Conservation (phyloP, 2,329 filamentous ascomycete genomes). For the Diaporthe ilicicola region DNA sequence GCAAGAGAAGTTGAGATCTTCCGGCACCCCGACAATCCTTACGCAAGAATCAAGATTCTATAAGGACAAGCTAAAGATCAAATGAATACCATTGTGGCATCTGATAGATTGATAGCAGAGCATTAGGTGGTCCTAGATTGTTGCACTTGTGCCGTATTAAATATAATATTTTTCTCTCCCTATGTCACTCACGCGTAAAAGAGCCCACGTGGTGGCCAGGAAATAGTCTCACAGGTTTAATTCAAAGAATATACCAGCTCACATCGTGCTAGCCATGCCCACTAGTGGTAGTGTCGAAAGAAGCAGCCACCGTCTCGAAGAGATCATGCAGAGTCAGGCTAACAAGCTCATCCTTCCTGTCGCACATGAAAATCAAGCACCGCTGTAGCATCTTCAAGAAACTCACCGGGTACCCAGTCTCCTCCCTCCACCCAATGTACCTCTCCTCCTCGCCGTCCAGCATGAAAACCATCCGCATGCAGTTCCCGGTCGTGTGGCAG, state of each 20-base stretch:
- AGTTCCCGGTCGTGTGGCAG: not conserved
- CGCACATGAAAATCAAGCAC: conserved; percentile 15
- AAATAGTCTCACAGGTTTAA: too few relatives aligned
- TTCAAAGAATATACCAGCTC: not conserved
- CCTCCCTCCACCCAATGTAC: not conserved
- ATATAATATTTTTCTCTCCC: too few relatives aligned
- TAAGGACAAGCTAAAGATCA: not conserved
- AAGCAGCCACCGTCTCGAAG: not conserved
- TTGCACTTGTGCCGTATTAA: too few relatives aligned
- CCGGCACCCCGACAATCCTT: conserved; percentile 9
- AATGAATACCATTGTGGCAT: not conserved
- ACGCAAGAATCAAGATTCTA: not conserved
- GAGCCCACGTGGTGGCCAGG: too few relatives aligned
- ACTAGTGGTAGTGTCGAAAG: not conserved
- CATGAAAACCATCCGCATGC: conserved; percentile 6
- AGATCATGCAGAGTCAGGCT: not conserved
- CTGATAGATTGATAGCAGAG: too few relatives aligned
- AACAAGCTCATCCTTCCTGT: conserved; percentile 13
- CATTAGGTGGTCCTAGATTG: too few relatives aligned
- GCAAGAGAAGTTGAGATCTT: conserved; percentile 17
- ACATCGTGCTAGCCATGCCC: not conserved
- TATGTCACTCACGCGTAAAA: too few relatives aligned
- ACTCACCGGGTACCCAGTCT: conserved; percentile 6
- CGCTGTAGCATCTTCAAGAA: not conserved
- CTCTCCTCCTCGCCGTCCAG: not conserved